Conservation (phyloP, 768 basidiomycete species). For the Leccinum truebloodii region DNA sequence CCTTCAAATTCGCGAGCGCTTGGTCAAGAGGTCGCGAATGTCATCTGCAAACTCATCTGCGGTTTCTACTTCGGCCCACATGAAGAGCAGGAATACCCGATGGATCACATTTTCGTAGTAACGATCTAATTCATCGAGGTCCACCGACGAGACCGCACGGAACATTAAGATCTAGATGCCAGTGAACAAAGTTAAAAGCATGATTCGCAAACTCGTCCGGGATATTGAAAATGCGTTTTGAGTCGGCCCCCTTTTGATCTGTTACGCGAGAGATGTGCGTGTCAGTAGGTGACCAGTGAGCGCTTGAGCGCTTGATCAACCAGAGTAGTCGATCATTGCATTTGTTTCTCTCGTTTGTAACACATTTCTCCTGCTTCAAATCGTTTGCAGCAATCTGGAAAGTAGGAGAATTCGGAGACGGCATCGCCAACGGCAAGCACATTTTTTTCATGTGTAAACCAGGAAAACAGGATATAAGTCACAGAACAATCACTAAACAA, state of each 20-base stretch:
- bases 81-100: constrained; percentile 58
- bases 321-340: too few relatives aligned
- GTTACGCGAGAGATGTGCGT: not conserved
- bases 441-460: not conserved
- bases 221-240: not conserved
- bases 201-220: not conserved
- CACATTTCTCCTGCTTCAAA: too few relatives aligned
- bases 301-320: too few relatives aligned
- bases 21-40: constrained; percentile 85
- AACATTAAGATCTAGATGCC: not conserved
- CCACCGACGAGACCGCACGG: not conserved
- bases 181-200: not conserved
- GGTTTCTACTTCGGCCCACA: constrained; percentile 95
- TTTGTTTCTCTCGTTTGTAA: not conserved
- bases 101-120: not conserved
- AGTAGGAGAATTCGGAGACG: not conserved
- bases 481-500: not conserved
- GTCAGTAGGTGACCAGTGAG: not conserved
- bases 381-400: not conserved
- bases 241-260: not conserved
- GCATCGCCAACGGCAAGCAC: not conserved
- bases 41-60: constrained; percentile 93
- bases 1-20: constrained; percentile 85
- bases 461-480: not conserved
- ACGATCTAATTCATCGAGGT: not conserved